phyloP scores from a whole-genome alignment of 192 early-diverging fungal genomes.

The Backusella circina region DNA sequence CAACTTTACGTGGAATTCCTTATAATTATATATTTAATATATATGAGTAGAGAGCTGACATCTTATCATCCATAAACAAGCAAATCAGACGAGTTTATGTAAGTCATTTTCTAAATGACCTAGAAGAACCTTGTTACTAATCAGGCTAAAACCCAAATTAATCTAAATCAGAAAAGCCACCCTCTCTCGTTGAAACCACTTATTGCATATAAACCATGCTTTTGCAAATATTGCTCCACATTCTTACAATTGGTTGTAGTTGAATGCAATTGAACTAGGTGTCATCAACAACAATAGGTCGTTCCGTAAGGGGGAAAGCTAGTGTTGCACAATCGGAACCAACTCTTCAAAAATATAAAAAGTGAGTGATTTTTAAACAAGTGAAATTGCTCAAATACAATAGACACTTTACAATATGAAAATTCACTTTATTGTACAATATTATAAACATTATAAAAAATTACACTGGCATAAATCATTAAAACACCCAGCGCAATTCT shows the following conservation, averaged over 20 bases:
- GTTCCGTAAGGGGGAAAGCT: neutral
- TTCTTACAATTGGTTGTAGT: neutral
- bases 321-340: neutral
- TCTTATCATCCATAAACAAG: neutral
- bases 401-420: neutral
- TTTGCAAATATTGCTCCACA: neutral
- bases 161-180: neutral
- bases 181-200: neutral
- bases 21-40: neutral
- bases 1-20: neutral
- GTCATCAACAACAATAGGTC: neutral
- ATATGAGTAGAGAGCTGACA: neutral
- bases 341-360: neutral
- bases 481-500: slow-evolving; percentile 50
- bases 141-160: neutral
- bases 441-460: neutral
- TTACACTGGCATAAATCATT: slow-evolving; percentile 45
- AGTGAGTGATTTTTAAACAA: neutral
- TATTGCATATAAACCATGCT: neutral
- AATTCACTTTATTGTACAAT: neutral
- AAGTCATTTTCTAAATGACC: neutral
- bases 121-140: neutral
- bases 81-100: neutral
- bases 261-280: neutral
- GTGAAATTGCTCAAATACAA: neutral